Evolutionary conservation across 306 rosid species (phyloP), one percentile per base, ranked within the genome.

Genomic region (Astragalus glycyphyllos): DNA sequence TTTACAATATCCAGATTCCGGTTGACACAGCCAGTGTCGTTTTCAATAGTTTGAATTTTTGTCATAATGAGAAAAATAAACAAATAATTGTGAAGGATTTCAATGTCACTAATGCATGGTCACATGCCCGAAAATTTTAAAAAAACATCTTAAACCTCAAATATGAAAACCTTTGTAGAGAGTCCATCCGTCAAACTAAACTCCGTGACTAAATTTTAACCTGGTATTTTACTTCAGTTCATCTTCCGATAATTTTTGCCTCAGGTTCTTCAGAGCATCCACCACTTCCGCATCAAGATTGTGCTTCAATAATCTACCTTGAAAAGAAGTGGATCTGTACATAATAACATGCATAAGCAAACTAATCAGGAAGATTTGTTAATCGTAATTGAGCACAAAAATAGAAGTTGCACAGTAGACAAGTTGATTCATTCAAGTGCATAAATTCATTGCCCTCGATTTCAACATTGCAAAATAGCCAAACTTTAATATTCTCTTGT

Each of bases 231-330:
- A 82, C 82, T 86, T 81, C 48, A 68, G 71, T 56, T 88, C 85
- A 51, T 82, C 71, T 58, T 88, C 86, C 5, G 87, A 79, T 58
- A 93, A 84, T 61, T 90, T 75, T 75, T 73, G 83, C 74, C 84
- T 88, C 71, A 93, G 87, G 83, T 85, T 83, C 83, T 83, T 85
- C 65, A 93, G 87, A 46, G 97, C 96, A 73, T 83, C 93, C 61
- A 93, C 97, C 17, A 93, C 96, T 73, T 93, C 89, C 20, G 94
- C 73, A 82, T 87, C 89, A 11, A 90, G 98, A 87, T 88, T 90
- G 83, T 93, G 98, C 86, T 90, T 90, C 64, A 92, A 76, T 58
- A 92, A 50, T 77, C 75, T 88, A 60, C 93, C 97, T 78, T 88
- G 93, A 81, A 92, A 92, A 48, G 96, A 86, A 14, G 80, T 65